Evolutionary conservation across 345 rosid genomes (phyloP), one percentile per base, ranked within the genome.

Genomic region (Pugionium cornutum): DNA sequence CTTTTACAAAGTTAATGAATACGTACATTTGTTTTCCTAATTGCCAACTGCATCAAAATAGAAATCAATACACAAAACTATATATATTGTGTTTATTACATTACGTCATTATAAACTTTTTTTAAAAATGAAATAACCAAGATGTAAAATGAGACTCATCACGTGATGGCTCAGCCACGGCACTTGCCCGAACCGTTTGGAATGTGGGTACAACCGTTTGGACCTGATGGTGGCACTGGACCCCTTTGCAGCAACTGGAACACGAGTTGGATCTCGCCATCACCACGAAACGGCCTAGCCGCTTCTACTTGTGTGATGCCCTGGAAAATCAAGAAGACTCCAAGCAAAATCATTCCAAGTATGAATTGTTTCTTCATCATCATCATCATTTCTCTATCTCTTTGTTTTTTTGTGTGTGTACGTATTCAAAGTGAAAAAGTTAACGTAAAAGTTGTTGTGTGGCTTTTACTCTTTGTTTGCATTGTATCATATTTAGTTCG

Each of bases 221-320:
- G 29, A 72, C 48, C 76, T 32, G 76, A 65, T 8, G 6, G 34
- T 10, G 67, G 7, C 54, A 27, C 66, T 2, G 47, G 0, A 36
- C 71, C 76, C 1, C 47, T 66, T 58, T 65, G 76, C 31, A 72
- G 49, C 54, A 58, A 36, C 71, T 72, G 76, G 11, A 72, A 58
- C 55, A 72, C 71, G n/a, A 65, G 45, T 9, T 30, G 10, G 40
- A 65, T 72, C 49, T 72, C 61, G 29, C 62, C 55, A n/a, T 46
- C 29, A 36, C 55, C 28, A 54, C 37, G 75, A 3, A 62, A 55
- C 43, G 64, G 71, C 46, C 71, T 72, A 72, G 61, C 66, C 2
- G 71, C 76, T 65, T 72, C 61, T 7, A 65, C 76, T 58, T 65
- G 66, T 50, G 66, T 52, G 11, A 56, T 18, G 35, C 27, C 10